Conservation (phyloP, 345 rosid species). For the Eucalyptus microcorys region DNA sequence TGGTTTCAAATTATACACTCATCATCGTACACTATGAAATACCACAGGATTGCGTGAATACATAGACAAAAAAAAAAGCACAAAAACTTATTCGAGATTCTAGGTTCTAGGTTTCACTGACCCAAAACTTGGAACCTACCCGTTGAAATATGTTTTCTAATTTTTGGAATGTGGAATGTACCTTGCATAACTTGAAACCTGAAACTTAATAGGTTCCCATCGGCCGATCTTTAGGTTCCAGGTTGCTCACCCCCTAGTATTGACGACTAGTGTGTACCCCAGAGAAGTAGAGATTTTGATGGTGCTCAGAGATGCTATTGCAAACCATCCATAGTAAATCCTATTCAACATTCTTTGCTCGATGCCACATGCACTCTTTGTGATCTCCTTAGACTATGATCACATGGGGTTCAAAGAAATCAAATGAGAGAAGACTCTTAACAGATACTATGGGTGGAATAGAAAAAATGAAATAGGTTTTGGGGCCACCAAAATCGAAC, state of each 20-base stretch:
- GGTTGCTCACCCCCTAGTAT: too few relatives aligned
- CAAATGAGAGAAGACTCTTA: neutral
- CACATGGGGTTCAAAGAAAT: neutral
- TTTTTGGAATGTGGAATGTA: too few relatives aligned
- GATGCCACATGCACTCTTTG: neutral
- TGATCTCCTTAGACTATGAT: neutral
- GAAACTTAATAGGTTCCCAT: accelerated
- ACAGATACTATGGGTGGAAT: neutral
- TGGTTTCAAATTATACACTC: too few relatives aligned
- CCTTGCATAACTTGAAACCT: too few relatives aligned
- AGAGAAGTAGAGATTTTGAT: slow-evolving; percentile 40
- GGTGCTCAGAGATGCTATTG: slow-evolving; percentile 43
- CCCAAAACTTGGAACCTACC: too few relatives aligned
- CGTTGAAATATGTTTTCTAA: too few relatives aligned
- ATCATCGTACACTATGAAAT: too few relatives aligned
- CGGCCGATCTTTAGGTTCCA: too few relatives aligned
- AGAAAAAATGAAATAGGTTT: neutral
- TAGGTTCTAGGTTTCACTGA: too few relatives aligned
- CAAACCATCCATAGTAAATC: slow-evolving; percentile 25
- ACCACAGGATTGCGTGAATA: too few relatives aligned
- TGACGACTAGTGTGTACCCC: slow-evolving; percentile 55
- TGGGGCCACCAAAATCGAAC: neutral
- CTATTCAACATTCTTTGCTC: neutral
- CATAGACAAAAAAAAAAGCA: too few relatives aligned
- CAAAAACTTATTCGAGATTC: too few relatives aligned